Conservation (phyloP, 176 grass and related monocot genomes). For the Ampelocalamus luodianensis region DNA sequence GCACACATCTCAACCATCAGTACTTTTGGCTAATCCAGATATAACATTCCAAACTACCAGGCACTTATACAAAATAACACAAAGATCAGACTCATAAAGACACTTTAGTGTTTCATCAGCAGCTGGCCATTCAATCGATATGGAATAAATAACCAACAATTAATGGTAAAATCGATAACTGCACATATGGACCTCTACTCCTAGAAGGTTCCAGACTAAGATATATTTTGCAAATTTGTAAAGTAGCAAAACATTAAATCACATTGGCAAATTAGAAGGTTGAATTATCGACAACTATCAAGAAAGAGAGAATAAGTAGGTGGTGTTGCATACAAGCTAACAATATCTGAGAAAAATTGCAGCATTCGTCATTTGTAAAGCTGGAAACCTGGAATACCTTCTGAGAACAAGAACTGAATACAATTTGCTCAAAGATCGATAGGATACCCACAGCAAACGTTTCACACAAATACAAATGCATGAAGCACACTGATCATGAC, state of each 20-base stretch:
- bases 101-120: constrained; percentile 1
- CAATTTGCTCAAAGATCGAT: background rate
- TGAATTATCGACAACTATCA: background rate
- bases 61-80: too few relatives aligned
- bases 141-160: background rate
- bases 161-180: constrained; percentile 1
- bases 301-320: constrained; percentile 10
- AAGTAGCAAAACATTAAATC: background rate
- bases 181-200: background rate
- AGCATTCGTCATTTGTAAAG: constrained; percentile 2
- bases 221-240: background rate
- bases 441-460: background rate
- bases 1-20: too few relatives aligned
- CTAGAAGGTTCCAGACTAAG: background rate
- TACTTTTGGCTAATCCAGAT: too few relatives aligned
- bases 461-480: background rate
- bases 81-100: background rate
- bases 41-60: too few relatives aligned
- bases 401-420: background rate
- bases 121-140: constrained; percentile 22
- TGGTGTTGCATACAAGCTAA: background rate
- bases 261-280: background rate
- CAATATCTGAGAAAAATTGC: background rate
- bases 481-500: background rate
- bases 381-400: constrained; percentile 9